phyloP scores from a whole-genome alignment of 805 yeast species.

The Sungouiella blattae region DNA sequence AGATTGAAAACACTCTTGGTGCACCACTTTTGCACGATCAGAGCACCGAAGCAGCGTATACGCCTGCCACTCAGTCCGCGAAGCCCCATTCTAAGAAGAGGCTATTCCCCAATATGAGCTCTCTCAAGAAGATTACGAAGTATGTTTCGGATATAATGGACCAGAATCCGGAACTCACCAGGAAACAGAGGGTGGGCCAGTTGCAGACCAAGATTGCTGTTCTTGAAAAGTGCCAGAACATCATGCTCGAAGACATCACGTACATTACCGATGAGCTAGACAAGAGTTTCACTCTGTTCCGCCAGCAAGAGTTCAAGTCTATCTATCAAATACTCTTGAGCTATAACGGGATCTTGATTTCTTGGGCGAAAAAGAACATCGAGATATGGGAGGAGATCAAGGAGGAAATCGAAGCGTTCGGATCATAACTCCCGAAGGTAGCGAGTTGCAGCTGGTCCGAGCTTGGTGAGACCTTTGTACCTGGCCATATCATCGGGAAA shows the following conservation, averaged over 20 bases:
- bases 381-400: slow-evolving; percentile 67
- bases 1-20: slow-evolving; percentile 23
- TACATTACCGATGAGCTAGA: slow-evolving; percentile 43
- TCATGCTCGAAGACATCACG: slow-evolving; percentile 40
- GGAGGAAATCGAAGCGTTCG: slow-evolving; percentile 27
- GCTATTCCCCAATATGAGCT: slow-evolving; percentile 24
- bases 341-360: slow-evolving; percentile 53
- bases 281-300: slow-evolving; percentile 48
- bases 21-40: slow-evolving; percentile 20
- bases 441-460: slow-evolving; percentile 63
- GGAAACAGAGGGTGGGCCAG: slow-evolving; percentile 50
- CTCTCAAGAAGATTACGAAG: slow-evolving; percentile 48
- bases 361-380: slow-evolving; percentile 65
- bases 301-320: slow-evolving; percentile 46
- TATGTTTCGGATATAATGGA: slow-evolving; percentile 56
- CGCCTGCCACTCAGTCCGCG: neutral
- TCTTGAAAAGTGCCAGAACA: slow-evolving; percentile 48
- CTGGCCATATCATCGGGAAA: slow-evolving; percentile 55
- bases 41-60: slow-evolving; percentile 10
- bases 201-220: slow-evolving; percentile 49
- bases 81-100: neutral
- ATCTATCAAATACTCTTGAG: slow-evolving; percentile 49
- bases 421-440: slow-evolving; percentile 10
- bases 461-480: slow-evolving; percentile 61
- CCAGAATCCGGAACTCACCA: slow-evolving; percentile 61